phyloP scores from a whole-genome alignment of 2,329 filamentous ascomycete species.

The Exserohilum rostratum region DNA sequence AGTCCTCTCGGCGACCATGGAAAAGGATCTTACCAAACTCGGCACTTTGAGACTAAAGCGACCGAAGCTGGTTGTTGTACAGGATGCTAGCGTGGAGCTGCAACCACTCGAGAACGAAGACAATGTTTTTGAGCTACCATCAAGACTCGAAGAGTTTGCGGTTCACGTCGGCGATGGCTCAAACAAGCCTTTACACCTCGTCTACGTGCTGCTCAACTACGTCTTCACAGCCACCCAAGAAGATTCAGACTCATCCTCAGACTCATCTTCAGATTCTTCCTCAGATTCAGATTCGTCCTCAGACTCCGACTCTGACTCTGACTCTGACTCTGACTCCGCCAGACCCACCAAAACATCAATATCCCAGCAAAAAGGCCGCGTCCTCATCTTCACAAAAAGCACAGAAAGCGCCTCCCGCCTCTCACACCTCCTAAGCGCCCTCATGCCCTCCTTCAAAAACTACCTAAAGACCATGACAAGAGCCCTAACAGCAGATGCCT shows the following conservation, averaged over 20 bases:
- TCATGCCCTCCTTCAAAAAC: constrained; percentile 64
- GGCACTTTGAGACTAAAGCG: constrained; percentile 73
- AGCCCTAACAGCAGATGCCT: constrained; percentile 73
- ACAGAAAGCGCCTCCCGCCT: constrained; percentile 88
- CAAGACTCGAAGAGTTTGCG: constrained; percentile 54
- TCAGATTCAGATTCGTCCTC: not conserved
- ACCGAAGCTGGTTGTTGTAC: constrained; percentile 78
- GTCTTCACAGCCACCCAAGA: constrained; percentile 43
- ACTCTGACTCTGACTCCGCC: constrained; percentile 15
- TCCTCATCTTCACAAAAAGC: constrained; percentile 87
- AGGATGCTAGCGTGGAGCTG: constrained; percentile 54
- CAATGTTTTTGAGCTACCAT: constrained; percentile 63
- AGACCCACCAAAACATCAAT: constrained; percentile 14
- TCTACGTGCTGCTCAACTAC: constrained; percentile 71
- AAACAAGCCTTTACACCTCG: constrained; percentile 77
- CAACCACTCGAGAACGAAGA: constrained; percentile 34
- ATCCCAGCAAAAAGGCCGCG: constrained; percentile 42
- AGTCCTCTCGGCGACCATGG: constrained; percentile 91
- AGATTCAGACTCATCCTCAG: constrained; percentile 9
- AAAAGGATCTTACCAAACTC: constrained; percentile 80
- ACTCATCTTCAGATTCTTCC: not conserved
- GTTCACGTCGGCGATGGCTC: constrained; percentile 58
- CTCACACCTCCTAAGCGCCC: constrained; percentile 74
- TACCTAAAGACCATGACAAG: constrained; percentile 76
- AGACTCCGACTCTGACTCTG: constrained; percentile 6